Base-by-base conservation (phyloP, 345 rosid species). In the Aquilaria sinensis region DNA sequence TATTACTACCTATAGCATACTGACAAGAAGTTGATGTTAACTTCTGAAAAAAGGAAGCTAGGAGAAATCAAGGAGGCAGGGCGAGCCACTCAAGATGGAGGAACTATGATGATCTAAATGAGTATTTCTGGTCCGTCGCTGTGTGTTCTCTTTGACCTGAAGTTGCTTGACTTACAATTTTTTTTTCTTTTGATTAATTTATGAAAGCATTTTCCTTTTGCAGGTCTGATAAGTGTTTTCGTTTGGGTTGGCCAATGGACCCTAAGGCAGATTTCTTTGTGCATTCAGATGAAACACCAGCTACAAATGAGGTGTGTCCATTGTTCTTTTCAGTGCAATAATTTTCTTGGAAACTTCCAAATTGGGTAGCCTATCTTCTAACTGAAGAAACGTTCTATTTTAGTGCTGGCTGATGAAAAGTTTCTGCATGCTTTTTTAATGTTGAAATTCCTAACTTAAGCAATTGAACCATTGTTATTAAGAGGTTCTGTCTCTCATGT, bases 41-140 rank as follows among this genome's bases (percentile, higher is more conserved):
- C 58, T 72, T 62, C 16, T 62, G 31, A 37, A 65, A 74, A 75
- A 72, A 94, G 99, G 99, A 94, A 84, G 91, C 76, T 60, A 77
- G 59, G 76, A 87, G 86, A 83, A 94, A 85, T 82, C 75, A 79
- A 75, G 74, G 70, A 60, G 97, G 99, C 72, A 88, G 74, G 73
- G 93, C 89, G 58, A 91, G 99, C 75, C 97, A 91, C 81, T 88
- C 99, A 51, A 85, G 64, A 75, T 91, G 97, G 99, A 91, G 99
- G 77, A 94, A 94, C 66, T 94, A 94, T 68, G 99, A 94, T 77
- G 99, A 94, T 71, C 67, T 94, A 58, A 94, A 94, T 70, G 99
- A 94, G 80, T 94, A 88, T 79, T 94, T 94, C 66, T 94, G 99
- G 99, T 94, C 68, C 77, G 43, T 37, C 8, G 1, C 43, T 5